These are phyloP conservation scores for Nicotiana tomentosiformis DNA, from an alignment of 257 asterid species.

Conservation along the genomic window DNA sequence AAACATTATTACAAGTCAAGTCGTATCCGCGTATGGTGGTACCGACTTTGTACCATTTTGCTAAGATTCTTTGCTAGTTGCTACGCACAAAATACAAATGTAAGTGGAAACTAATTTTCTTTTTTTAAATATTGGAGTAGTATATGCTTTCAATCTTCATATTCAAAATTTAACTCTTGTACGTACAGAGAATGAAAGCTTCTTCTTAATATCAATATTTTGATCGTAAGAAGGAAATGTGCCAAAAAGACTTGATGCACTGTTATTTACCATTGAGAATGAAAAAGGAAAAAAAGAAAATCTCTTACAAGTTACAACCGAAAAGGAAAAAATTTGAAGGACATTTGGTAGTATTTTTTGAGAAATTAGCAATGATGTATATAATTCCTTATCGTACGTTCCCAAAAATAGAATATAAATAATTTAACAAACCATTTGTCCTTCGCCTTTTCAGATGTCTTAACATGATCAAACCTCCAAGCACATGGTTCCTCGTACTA, in stretches of 20 bases:
- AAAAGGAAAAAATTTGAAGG: too few species aligned
- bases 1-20: neutral
- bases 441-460: neutral
- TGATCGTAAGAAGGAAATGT: too few species aligned
- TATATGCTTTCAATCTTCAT: too few species aligned
- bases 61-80: neutral
- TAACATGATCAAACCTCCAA: slow-evolving; percentile 1
- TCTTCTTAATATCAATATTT: too few species aligned
- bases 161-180: too few species aligned
- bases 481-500: slow-evolving; percentile 9
- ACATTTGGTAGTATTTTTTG: neutral
- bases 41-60: neutral
- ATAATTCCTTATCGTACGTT: neutral
- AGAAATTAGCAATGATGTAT: neutral
- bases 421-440: neutral
- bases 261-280: too few species aligned
- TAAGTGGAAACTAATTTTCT: neutral
- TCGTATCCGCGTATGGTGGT: neutral
- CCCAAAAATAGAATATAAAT: neutral
- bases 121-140: neutral
- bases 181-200: too few species aligned
- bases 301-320: too few species aligned
- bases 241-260: too few species aligned
- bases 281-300: too few species aligned
- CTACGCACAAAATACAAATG: neutral